Conservation (phyloP, 495 filamentous ascomycete genomes). For the Chaetomidium leptoderma region DNA sequence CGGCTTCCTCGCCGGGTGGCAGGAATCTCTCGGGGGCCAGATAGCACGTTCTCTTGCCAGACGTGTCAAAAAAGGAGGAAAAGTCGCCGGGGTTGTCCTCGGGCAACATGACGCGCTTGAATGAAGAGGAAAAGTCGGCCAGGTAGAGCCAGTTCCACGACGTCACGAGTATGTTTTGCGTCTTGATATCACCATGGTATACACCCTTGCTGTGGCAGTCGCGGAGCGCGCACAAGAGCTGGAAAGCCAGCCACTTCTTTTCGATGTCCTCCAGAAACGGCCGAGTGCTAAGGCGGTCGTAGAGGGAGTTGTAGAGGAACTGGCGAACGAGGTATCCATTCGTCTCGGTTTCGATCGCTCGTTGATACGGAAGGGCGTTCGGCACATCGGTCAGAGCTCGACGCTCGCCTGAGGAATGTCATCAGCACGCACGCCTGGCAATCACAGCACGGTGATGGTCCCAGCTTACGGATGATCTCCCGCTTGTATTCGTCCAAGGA, state of each 20-base stretch:
- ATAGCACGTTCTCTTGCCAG: conserved; percentile 90
- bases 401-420: conserved; percentile 63
- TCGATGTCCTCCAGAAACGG: conserved; percentile 96
- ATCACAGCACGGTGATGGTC: neutral
- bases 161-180: conserved; percentile 92
- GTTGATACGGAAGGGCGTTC: conserved; percentile 87
- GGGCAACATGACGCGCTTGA: conserved; percentile 91
- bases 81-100: conserved; percentile 98
- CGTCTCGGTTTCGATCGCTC: conserved; percentile 81
- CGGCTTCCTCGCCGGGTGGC: conserved; percentile 59
- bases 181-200: conserved; percentile 98
- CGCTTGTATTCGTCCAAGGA: conserved; percentile 72
- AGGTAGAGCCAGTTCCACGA: conserved; percentile 99
- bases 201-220: conserved; percentile 90
- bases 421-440: conserved; percentile 19
- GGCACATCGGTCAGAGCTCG: conserved; percentile 73
- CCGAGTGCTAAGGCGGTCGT: conserved; percentile 94
- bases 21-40: conserved; percentile 91
- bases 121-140: conserved; percentile 89
- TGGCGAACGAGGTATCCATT: conserved; percentile 95
- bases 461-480: conserved; percentile 62
- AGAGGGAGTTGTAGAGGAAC: conserved; percentile 92
- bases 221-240: conserved; percentile 85
- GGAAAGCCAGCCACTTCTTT: conserved; percentile 98
- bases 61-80: conserved; percentile 95